phyloP scores from a whole-genome alignment of 495 filamentous ascomycete genomes.

The Darksidea phi region DNA sequence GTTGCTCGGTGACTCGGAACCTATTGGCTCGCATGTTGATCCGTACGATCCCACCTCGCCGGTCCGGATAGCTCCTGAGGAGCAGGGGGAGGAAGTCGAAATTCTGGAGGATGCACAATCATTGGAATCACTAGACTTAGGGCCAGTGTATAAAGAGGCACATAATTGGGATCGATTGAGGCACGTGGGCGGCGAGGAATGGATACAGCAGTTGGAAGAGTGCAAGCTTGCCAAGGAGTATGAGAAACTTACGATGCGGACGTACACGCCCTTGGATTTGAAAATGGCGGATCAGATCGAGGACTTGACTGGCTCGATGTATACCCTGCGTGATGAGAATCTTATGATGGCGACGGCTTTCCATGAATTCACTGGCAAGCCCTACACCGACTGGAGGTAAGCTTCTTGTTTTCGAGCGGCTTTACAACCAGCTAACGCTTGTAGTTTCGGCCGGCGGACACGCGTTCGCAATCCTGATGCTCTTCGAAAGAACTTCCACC shows the following conservation, averaged over 20 bases:
- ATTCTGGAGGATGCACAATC: conserved; percentile 11
- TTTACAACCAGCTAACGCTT: background rate
- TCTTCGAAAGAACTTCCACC: conserved; percentile 49
- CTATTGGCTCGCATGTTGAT: conserved; percentile 30
- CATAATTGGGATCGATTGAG: conserved; percentile 57
- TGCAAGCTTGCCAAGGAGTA: conserved; percentile 19
- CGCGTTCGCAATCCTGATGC: conserved; percentile 45
- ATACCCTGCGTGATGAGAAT: conserved; percentile 10
- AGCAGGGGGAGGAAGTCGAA: conserved; percentile 33
- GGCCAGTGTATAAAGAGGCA: conserved; percentile 56
- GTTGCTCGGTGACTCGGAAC: conserved; percentile 25
- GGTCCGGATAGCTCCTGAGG: conserved; percentile 38
- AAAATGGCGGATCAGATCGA: conserved; percentile 16
- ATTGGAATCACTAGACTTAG: background rate
- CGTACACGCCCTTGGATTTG: conserved; percentile 8
- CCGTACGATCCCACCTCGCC: conserved; percentile 30
- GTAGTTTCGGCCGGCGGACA: conserved; percentile 11
- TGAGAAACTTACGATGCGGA: conserved; percentile 7
- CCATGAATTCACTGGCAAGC: conserved; percentile 6
- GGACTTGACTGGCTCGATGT: conserved; percentile 9
- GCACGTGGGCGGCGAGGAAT: conserved; percentile 53
- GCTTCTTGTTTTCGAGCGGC: background rate
- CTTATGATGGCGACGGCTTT: conserved; percentile 11
- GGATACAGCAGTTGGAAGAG: conserved; percentile 51
- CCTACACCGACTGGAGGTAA: conserved; percentile 2